phyloP scores from a whole-genome alignment of 2,329 filamentous ascomycete genomes.

The Ophiostoma montium region DNA sequence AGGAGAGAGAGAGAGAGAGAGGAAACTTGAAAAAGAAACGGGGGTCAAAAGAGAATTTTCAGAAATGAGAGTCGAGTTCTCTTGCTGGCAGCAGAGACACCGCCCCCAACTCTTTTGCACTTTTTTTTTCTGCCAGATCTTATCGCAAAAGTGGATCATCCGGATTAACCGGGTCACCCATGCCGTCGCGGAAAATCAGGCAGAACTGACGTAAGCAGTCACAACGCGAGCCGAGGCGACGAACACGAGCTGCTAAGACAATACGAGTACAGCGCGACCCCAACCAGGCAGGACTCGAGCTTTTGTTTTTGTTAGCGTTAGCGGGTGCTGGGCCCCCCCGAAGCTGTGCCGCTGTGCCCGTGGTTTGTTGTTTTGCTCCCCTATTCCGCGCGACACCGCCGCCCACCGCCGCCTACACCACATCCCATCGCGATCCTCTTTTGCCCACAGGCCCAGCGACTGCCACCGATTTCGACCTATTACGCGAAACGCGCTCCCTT shows the following conservation, averaged over 20 bases:
- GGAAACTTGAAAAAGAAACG: background rate
- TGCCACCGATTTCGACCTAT: no score
- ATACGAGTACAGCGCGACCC: no score
- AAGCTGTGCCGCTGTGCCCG: no score
- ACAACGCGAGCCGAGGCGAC: no score
- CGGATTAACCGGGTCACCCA: background rate
- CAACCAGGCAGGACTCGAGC: no score
- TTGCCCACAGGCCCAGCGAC: no score
- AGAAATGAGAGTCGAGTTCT: conserved; percentile 3
- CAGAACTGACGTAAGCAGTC: background rate
- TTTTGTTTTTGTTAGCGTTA: no score
- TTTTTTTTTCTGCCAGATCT: conserved; percentile 10
- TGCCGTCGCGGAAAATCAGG: background rate
- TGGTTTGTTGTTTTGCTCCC: no score
- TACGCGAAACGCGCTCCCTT: no score
- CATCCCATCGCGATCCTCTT: background rate
- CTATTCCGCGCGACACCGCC: background rate
- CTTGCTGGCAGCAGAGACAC: background rate
- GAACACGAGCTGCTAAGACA: no score
- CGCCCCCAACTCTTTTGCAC: background rate
- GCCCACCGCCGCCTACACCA: background rate
- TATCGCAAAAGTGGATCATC: conserved; percentile 7
- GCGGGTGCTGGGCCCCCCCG: no score
- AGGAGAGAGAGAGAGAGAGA: background rate
- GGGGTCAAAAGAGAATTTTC: background rate